These are phyloP conservation scores for Candida sp. DNA, from an alignment of 1,139 yeast genomes.

Conservation along the genomic window DNA sequence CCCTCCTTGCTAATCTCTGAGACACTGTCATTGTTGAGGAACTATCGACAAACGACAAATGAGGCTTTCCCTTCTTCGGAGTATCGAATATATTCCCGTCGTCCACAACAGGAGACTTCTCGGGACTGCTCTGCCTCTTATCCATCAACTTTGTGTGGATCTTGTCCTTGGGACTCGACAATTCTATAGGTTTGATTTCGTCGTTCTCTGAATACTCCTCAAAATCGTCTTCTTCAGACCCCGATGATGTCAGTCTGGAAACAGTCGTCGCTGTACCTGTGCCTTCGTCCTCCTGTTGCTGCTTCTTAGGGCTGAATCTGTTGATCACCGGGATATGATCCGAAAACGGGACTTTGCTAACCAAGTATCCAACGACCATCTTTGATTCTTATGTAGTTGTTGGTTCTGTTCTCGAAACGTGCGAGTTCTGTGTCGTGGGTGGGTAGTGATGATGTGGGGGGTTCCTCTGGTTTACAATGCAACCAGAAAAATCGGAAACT, in stretches of 20 bases:
- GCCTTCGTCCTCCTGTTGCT: not conserved
- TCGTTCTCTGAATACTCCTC: not conserved
- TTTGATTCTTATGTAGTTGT: not conserved
- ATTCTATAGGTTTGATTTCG: not conserved
- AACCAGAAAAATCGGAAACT: too few species aligned
- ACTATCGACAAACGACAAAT: constrained; percentile 11
- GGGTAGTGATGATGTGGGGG: not conserved
- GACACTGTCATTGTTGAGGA: constrained; percentile 13
- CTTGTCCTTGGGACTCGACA: not conserved
- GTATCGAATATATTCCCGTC: constrained; percentile 11
- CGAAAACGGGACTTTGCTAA: constrained; percentile 8
- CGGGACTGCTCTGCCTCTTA: not conserved
- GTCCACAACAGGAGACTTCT: not conserved
- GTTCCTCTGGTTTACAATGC: too few species aligned
- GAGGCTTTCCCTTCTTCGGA: constrained; percentile 1
- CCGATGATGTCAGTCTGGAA: not conserved
- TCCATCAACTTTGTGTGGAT: not conserved
- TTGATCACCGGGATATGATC: constrained; percentile 8
- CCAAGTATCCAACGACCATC: not conserved
- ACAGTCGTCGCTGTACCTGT: not conserved
- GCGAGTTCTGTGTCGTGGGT: too few species aligned
- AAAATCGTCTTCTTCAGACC: not conserved
- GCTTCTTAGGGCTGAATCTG: not conserved
- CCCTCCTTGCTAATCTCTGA: constrained; percentile 12
- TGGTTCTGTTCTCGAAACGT: not conserved